Evolutionary conservation across 305 asterid species (phyloP), one percentile per base, ranked within the genome.

Genomic region (Fraxinus sp.): DNA sequence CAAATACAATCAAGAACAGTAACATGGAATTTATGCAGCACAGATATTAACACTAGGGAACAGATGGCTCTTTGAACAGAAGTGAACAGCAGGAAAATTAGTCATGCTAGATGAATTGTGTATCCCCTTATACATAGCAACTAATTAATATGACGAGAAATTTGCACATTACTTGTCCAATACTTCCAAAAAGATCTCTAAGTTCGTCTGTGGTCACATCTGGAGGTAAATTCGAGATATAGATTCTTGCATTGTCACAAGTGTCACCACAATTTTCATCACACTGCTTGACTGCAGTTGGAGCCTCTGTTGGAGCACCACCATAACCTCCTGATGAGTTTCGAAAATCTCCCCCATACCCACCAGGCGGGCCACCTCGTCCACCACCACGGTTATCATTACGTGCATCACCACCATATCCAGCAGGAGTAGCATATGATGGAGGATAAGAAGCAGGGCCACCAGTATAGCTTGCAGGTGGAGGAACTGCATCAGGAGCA

Each of bases 161-260:
- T 80, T 78, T 82, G 91, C 86, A 88, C 83, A 84, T 94, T 93
- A 97, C 99, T 88, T 95, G 99, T 86, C 99, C 99, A 32, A 97
- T 97, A 90, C 98, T 95, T 85, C 99, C 99, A 91, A 97, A 97
- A 80, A 97, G 94, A 82, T 95, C 98, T 83, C 90, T 87, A 84
- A 97, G 97, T 89, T 97, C 99, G 3, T 97, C 99, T 77, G 46
- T 37, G 22, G 98, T 91, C 89, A 97, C 97, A 90, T 97, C 95
- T 35, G 98, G 98, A 83, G 99, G 99, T 91, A 97, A 90, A 86
- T 97, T 97, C 82, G 99, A 95, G 83, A 97, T 95, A 88, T 97
- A 97, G 82, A 97, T 97, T 88, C 99, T 91, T 37, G 99, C 78
- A 71, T 97, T 97, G 88, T 97, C 98, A 87, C 99, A 97, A n/a